Base-by-base conservation (phyloP, 2,329 filamentous ascomycete species). In the Pseudogymnoascus sp. region DNA sequence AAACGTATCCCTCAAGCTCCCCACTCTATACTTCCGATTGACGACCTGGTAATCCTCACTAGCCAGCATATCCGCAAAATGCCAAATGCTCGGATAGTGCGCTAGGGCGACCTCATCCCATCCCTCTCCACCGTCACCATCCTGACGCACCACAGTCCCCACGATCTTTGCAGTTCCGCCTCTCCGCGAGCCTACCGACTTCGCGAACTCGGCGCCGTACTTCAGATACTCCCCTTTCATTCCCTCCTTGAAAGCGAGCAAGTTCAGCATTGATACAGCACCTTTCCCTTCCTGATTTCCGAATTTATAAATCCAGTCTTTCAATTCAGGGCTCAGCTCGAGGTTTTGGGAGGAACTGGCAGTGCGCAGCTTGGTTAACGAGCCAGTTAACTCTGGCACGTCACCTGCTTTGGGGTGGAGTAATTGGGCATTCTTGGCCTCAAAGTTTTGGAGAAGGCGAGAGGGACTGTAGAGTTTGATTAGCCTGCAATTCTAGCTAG, bases 71-170 rank as follows among this genome's bases (percentile, higher is more conserved):
- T 85, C 83, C 47, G 81, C 81, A 69, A 87, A 87, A 72, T 87
- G 84, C 66, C 72, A 67, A 37, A 87, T 81, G 61, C 79, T 84
- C 2, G 85, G 84, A 72, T 87, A 87, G 74, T 87, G 84, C 63
- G 85, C 85, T 47, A 87, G 76, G 0, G 85, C 84, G 66, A 88
- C 78, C 73, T 88, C 85, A 71, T 87, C 82, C 85, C 85, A 88
- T 62, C 40, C 47, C 74, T 74, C 11, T 73, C 74, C 54, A 66
- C 64, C 42, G 68, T 70, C 14, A 67, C 69, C 34, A 34, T 70
- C 69, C 14, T 64, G 67, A 12, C 68, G 66, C 10, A 83, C 76
- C 1, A 86, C 81, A 63, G 79, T 83, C 0, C 85, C 85, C 0
- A 87, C 83, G 5, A 87, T 76, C 74, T 87, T 87, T 1, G 85